phyloP scores from a whole-genome alignment of 1,139 yeast species.

The Kodamaea sp. region DNA sequence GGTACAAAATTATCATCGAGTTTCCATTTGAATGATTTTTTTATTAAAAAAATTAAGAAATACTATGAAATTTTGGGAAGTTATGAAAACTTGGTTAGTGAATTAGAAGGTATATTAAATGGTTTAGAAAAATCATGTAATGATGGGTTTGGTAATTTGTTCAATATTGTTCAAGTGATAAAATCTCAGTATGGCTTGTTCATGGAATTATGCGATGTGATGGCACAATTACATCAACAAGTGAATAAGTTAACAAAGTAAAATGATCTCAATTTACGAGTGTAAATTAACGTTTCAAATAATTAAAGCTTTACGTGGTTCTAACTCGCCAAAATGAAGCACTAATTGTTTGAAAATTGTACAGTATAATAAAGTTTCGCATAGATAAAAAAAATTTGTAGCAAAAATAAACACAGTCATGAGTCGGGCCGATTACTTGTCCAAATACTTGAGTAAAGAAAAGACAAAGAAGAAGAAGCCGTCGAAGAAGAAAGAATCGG shows the following conservation, averaged over 20 bases:
- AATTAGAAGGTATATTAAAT: slow-evolving; percentile 52
- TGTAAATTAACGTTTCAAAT: slow-evolving; percentile 1
- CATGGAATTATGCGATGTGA: slow-evolving; percentile 85
- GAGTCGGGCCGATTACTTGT: slow-evolving; percentile 48
- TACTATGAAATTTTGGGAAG: slow-evolving; percentile 63
- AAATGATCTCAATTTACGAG: background rate
- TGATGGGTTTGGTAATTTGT: slow-evolving; percentile 51
- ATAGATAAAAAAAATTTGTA: no score
- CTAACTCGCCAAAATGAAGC: no score
- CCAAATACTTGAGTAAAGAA: slow-evolving; percentile 40
- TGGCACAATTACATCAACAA: slow-evolving; percentile 85
- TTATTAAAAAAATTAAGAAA: slow-evolving; percentile 56
- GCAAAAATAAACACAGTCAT: slow-evolving; percentile 3
- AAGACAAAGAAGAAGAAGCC: slow-evolving; percentile 21
- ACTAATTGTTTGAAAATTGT: no score
- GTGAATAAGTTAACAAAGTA: slow-evolving; percentile 24
- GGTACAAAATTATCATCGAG: slow-evolving; percentile 62
- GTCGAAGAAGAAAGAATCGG: slow-evolving; percentile 9
- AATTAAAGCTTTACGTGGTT: no score
- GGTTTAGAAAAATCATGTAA: slow-evolving; percentile 44
- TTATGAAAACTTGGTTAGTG: slow-evolving; percentile 73
- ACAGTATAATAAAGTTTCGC: no score
- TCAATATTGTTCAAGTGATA: slow-evolving; percentile 59
- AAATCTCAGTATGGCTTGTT: slow-evolving; percentile 80
- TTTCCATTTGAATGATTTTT: slow-evolving; percentile 45